phyloP scores from a whole-genome alignment of 345 rosid genomes.

The Corchorus olitorius region DNA sequence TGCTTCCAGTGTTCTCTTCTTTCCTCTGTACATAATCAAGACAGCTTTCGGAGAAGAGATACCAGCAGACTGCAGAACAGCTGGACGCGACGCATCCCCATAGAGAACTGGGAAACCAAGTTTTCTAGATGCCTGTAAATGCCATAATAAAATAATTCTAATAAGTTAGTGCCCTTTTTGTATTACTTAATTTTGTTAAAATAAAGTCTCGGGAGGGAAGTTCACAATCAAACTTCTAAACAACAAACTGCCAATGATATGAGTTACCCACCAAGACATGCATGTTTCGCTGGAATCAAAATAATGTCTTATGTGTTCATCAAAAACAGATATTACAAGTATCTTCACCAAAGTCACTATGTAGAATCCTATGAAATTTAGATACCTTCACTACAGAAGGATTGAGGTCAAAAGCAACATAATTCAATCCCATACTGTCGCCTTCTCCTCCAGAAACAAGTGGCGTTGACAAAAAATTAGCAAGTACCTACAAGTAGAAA shows the following conservation, averaged over 20 bases:
- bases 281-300: not conserved
- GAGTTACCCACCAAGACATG: not conserved
- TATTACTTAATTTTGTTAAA: not conserved
- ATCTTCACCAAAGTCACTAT: not conserved
- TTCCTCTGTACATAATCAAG: constrained; percentile 88
- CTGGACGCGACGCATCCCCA: constrained; percentile 91
- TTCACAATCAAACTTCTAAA: not conserved
- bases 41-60: constrained; percentile 88
- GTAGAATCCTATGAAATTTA: not conserved
- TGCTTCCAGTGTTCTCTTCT: constrained; percentile 76
- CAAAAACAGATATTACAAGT: not conserved
- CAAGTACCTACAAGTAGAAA: constrained; percentile 63
- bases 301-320: not conserved
- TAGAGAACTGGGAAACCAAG: constrained; percentile 85
- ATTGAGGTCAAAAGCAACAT: constrained; percentile 88
- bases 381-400: constrained; percentile 87
- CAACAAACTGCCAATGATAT: not conserved
- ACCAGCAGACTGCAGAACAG: constrained; percentile 86
- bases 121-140: constrained; percentile 69
- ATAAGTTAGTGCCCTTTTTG: not conserved
- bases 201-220: not conserved
- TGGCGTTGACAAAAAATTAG: constrained; percentile 88
- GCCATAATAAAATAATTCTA: not conserved
- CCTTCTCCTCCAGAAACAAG: constrained; percentile 70
- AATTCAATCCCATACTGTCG: constrained; percentile 68